phyloP scores from a whole-genome alignment of 306 rosid genomes.

The Echinosophora koreensis region DNA sequence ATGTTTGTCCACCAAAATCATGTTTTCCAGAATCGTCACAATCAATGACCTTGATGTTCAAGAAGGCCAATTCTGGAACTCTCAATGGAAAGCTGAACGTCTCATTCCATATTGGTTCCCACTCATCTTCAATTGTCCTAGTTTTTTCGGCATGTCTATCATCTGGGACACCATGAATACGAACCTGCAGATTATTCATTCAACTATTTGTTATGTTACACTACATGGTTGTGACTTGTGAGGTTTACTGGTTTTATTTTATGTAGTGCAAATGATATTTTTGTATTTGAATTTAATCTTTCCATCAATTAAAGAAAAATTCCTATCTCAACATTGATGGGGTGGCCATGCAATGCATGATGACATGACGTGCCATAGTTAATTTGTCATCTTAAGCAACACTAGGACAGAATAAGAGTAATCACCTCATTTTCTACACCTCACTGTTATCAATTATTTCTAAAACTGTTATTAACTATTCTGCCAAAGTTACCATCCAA shows the following conservation, averaged over 20 bases:
- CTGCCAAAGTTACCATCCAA: conserved; percentile 6
- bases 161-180: conserved; percentile 65
- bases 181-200: conserved; percentile 53
- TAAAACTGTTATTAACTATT: background rate
- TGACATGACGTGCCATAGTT: background rate
- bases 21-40: conserved; percentile 62
- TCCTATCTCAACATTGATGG: background rate
- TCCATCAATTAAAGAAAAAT: background rate
- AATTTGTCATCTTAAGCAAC: too few species aligned
- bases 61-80: conserved; percentile 77
- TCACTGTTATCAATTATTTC: background rate
- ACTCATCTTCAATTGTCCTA: conserved; percentile 65
- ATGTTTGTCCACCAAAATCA: conserved; percentile 89
- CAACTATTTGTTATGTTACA: background rate
- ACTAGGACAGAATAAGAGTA: too few species aligned
- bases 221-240: background rate
- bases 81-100: conserved; percentile 58
- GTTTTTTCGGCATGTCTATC: conserved; percentile 50
- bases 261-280: background rate
- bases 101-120: conserved; percentile 81
- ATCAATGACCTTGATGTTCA: conserved; percentile 62
- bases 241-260: background rate
- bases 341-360: background rate
- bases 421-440: background rate
- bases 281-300: background rate